These are phyloP conservation scores for Rhizopogon vinicolor DNA, from an alignment of 768 basidiomycete genomes.

Conservation along the genomic window DNA sequence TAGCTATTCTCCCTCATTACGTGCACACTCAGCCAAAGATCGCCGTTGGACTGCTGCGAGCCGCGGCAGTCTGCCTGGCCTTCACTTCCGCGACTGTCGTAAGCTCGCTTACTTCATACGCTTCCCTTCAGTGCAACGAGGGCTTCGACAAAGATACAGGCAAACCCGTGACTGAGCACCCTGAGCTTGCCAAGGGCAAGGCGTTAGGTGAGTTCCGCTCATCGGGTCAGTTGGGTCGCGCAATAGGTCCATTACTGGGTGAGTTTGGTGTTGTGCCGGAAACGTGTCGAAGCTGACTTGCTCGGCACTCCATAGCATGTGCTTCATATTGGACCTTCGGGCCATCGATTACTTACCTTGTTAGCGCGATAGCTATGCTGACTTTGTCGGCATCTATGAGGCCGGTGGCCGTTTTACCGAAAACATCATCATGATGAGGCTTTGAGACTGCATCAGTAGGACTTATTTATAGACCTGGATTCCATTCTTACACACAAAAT, in stretches of 20 bases:
- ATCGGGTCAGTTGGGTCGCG: slow-evolving; percentile 91
- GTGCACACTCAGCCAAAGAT: slow-evolving; percentile 35
- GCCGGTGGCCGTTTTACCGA: slow-evolving; percentile 28
- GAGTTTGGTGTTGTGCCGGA: slow-evolving; percentile 19
- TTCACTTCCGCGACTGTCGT: slow-evolving; percentile 97
- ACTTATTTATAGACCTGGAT: neutral
- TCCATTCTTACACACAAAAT: neutral
- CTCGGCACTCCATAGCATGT: slow-evolving; percentile 50
- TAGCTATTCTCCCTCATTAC: slow-evolving; percentile 66
- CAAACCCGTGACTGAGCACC: slow-evolving; percentile 50
- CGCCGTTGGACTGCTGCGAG: slow-evolving; percentile 52
- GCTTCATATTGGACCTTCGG: slow-evolving; percentile 88
- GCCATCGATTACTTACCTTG: slow-evolving; percentile 69
- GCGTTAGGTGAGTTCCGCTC: slow-evolving; percentile 86
- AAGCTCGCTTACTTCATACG: slow-evolving; percentile 86
- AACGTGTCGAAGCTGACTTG: slow-evolving; percentile 9
- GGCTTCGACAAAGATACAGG: slow-evolving; percentile 51
- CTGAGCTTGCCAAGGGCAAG: slow-evolving; percentile 75
- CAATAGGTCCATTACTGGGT: slow-evolving; percentile 90
- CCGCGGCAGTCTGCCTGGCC: slow-evolving; percentile 80
- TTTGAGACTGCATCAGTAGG: neutral
- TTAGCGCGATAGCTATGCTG: slow-evolving; percentile 63
- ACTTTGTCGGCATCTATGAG: slow-evolving; percentile 55
- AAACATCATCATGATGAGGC: slow-evolving; percentile 4
- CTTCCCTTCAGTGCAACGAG: slow-evolving; percentile 89